Percentiles rank a stretch among this genome's conserved stretches.
phyloP scores from a whole-genome alignment of 306 rosid genomes.

The Dryas octopetala region DNA sequence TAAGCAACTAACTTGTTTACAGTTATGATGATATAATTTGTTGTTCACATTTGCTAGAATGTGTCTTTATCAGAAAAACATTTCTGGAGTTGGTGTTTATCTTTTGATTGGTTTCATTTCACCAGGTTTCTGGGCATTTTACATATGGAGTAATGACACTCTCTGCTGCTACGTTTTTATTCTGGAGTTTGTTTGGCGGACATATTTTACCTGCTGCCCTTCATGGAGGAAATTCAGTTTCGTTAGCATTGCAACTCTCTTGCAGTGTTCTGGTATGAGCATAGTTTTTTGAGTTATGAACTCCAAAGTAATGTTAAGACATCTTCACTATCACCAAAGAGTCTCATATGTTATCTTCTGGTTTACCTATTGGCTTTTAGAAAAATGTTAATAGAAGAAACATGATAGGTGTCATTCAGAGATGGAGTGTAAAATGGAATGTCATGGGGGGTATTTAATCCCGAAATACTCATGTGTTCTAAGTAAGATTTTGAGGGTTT shows the following conservation, averaged over 20 bases:
- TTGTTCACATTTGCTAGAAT: background rate
- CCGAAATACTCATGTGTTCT: no score
- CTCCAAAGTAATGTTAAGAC: background rate
- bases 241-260: slow-evolving; percentile 94
- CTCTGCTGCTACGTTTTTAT: slow-evolving; percentile 77
- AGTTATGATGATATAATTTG: background rate
- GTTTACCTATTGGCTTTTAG: background rate
- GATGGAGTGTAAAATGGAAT: no score
- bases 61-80: no score
- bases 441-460: no score
- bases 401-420: background rate
- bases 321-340: background rate
- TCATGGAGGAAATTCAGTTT: slow-evolving; percentile 73
- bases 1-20: background rate
- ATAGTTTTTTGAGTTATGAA: background rate
- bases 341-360: background rate
- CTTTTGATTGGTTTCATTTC: slow-evolving; percentile 23
- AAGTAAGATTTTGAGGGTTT: no score
- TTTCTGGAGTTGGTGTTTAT: slow-evolving; percentile 11
- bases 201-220: slow-evolving; percentile 65
- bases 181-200: slow-evolving; percentile 79
- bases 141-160: slow-evolving; percentile 94
- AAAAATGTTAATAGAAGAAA: background rate
- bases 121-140: slow-evolving; percentile 93
- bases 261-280: slow-evolving; percentile 91